Evolutionary conservation across 176 grass and related monocot genomes (phyloP), one percentile per base, ranked within the genome.

Genomic region (Cocos nucifera): DNA sequence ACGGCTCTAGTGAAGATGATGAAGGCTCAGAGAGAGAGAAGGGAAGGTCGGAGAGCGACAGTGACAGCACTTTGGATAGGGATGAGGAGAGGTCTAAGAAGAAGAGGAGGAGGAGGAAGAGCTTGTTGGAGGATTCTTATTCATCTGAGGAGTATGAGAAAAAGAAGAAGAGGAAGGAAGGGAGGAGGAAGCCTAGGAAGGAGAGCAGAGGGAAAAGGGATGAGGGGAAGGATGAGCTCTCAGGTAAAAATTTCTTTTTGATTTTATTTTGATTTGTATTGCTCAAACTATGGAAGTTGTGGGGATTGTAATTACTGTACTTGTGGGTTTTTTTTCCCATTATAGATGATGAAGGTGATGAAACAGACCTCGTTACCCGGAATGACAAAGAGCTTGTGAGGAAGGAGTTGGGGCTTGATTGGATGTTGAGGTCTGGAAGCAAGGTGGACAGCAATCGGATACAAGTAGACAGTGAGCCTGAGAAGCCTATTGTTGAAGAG

Each of bases 391-490:
- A 92, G 22, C 61, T 88, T 54, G 73, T 70, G 6, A 83, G 93
- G 62, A 98, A 55, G 82, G 93, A 98, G 63, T 83, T 92, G 84
- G 87, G 93, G 6, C 73, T 98, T 14, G 93, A 92, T 17, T 98
- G 93, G 93, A 98, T 98, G 93, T 76, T 98, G 44, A 87, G 82
- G 67, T 71, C 84, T 9, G 67, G 75, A n/a, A 85, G 55, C 19
- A 85, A 58, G 48, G 57, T 44, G 16, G 81, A 97, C 59, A 68
- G 59, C 35, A 83, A 24, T 51, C 57, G 1, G 28, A 18, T 19
- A 50, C 26, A 44, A 5, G 64, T 32, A 32, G 65, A 52, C 63
- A 64, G 79, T 17, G 76, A 85, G 17, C 56, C 64, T 0, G 54
- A 78, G 26, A 76, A 68, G 19, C 60, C 19, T 54, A 57, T 79